These are phyloP conservation scores for Ramaria rubella DNA, from an alignment of 768 basidiomycete species.

Conservation along the genomic window DNA sequence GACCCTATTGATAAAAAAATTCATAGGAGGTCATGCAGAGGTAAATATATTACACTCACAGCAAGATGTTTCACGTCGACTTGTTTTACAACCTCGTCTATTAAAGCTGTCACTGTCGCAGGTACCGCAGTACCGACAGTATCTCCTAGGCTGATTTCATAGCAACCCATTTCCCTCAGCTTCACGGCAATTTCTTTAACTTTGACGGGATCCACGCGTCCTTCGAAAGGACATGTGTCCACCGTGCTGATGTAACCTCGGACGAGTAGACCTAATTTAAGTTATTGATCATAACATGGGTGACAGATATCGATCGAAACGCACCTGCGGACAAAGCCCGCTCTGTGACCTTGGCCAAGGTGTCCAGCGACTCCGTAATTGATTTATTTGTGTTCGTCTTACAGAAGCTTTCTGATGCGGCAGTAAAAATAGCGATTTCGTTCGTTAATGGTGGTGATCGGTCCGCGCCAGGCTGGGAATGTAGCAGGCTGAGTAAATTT, in stretches of 20 bases:
- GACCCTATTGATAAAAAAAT: background rate
- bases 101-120: constrained; percentile 53
- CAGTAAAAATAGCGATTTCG: constrained; percentile 86
- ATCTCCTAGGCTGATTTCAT: constrained; percentile 88
- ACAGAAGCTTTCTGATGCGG: constrained; percentile 82
- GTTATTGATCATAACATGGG: too few species aligned
- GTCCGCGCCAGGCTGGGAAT: constrained; percentile 25
- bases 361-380: constrained; percentile 59
- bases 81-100: constrained; percentile 60
- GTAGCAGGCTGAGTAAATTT: constrained; percentile 53
- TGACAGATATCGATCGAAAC: background rate
- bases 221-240: constrained; percentile 83
- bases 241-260: constrained; percentile 82
- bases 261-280: constrained; percentile 54
- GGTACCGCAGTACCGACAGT: constrained; percentile 87
- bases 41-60: constrained; percentile 30
- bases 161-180: constrained; percentile 85
- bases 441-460: constrained; percentile 49
- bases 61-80: constrained; percentile 66
- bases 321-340: constrained; percentile 45
- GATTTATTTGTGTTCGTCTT: constrained; percentile 79
- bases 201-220: constrained; percentile 52
- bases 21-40: background rate
- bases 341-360: constrained; percentile 54
- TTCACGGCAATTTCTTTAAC: constrained; percentile 68